Percentiles rank a stretch among this genome's conserved stretches.
These are phyloP conservation scores for Fusarium sp. DNA, from an alignment of 2,329 filamentous ascomycete species.

Conservation along the genomic window DNA sequence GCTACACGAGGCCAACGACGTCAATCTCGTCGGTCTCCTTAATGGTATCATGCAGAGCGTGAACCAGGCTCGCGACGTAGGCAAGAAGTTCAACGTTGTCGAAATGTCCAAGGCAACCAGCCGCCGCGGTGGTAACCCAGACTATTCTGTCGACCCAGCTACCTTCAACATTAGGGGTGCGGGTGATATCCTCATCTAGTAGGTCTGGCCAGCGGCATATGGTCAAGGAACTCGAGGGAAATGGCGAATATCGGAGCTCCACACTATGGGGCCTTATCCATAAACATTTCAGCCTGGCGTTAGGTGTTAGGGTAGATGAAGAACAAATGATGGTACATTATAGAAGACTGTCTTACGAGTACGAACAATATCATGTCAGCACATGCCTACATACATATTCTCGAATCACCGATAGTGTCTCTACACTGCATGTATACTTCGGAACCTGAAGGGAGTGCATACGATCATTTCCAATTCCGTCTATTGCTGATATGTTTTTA, in stretches of 20 bases:
- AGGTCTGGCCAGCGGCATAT: neutral
- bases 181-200: constrained; percentile 49
- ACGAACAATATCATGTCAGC: neutral
- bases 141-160: constrained; percentile 37
- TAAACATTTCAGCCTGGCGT: constrained; percentile 44
- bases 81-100: constrained; percentile 76
- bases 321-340: constrained; percentile 12
- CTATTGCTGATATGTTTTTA: neutral
- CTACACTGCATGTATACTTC: neutral
- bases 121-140: constrained; percentile 34
- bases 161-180: constrained; percentile 43
- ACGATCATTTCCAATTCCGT: neutral
- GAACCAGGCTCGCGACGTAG: constrained; percentile 76
- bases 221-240: neutral
- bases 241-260: neutral
- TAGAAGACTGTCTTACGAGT: neutral
- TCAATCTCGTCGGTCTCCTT: constrained; percentile 81
- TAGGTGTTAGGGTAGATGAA: constrained; percentile 40
- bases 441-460: neutral
- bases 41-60: constrained; percentile 80
- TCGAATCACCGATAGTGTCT: neutral
- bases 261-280: neutral
- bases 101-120: constrained; percentile 53
- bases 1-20: constrained; percentile 84
- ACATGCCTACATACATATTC: neutral